These are phyloP conservation scores for Fusarium papillatum DNA, from an alignment of 2,329 filamentous ascomycete species.

Conservation along the genomic window DNA sequence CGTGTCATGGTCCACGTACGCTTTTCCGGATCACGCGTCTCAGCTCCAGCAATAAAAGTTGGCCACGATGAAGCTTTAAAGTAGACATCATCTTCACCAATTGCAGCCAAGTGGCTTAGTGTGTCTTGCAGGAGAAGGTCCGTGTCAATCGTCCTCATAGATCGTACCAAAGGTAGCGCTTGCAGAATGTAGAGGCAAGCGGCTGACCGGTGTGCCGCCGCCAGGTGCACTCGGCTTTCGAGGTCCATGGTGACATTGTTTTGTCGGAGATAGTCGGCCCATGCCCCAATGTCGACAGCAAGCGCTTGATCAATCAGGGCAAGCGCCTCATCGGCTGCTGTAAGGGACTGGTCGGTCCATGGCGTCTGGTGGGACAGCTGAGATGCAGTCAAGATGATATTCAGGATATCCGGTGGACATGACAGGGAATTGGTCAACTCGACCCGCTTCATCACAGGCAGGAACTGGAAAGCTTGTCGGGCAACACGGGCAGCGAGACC, in stretches of 20 bases:
- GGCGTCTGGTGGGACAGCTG: constrained; percentile 56
- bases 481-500: constrained; percentile 55
- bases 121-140: constrained; percentile 63
- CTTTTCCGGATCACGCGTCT: constrained; percentile 61
- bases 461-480: constrained; percentile 53
- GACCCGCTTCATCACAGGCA: constrained; percentile 56
- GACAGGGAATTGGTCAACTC: constrained; percentile 59
- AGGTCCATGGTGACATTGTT: constrained; percentile 53
- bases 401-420: constrained; percentile 57
- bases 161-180: constrained; percentile 54
- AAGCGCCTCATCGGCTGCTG: constrained; percentile 53
- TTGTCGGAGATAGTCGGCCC: constrained; percentile 56
- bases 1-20: constrained; percentile 66
- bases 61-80: constrained; percentile 74
- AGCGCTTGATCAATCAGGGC: constrained; percentile 57
- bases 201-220: constrained; percentile 61
- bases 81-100: constrained; percentile 62
- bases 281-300: constrained; percentile 56
- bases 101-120: constrained; percentile 62
- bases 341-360: constrained; percentile 47
- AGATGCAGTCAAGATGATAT: constrained; percentile 60
- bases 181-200: constrained; percentile 63
- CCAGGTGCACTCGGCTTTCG: constrained; percentile 58
- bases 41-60: constrained; percentile 69
- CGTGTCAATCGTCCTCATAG: constrained; percentile 54